Conservation (phyloP, 1,139 yeast species). For the Geotrichum carabidarum region DNA sequence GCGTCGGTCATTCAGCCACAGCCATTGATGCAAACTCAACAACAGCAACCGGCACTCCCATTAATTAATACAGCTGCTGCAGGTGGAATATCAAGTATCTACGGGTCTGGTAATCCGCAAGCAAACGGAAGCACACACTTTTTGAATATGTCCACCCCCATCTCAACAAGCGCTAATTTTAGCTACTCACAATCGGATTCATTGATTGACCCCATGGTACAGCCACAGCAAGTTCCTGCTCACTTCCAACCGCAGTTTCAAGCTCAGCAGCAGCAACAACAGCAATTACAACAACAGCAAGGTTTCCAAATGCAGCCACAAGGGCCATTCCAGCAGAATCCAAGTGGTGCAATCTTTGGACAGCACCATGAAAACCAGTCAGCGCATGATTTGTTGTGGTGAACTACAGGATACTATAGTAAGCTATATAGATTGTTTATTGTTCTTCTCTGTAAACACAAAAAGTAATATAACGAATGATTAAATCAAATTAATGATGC, state of each 20-base stretch:
- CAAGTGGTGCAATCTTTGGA: neutral
- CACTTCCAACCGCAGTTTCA: neutral
- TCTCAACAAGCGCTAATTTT: neutral
- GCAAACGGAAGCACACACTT: constrained; percentile 4
- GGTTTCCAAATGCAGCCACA: neutral
- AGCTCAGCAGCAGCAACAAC: constrained; percentile 1
- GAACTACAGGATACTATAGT: neutral
- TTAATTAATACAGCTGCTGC: neutral
- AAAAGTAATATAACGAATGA: neutral
- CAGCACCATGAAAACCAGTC: constrained; percentile 4
- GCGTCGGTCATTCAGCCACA: neutral
- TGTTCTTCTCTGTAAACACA: neutral
- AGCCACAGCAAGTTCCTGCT: neutral
- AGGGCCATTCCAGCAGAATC: neutral
- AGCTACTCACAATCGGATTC: constrained; percentile 8
- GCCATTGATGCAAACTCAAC: neutral
- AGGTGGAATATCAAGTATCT: neutral
- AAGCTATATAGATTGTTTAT: neutral
- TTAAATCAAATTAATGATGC: neutral
- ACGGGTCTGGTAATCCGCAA: neutral
- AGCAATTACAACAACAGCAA: constrained; percentile 2
- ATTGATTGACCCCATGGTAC: neutral
- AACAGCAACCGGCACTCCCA: neutral
- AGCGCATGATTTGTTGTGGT: constrained; percentile 9
- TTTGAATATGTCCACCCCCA: constrained; percentile 1